phyloP scores from a whole-genome alignment of 495 filamentous ascomycete genomes.

The Neurospora sublineolata region DNA sequence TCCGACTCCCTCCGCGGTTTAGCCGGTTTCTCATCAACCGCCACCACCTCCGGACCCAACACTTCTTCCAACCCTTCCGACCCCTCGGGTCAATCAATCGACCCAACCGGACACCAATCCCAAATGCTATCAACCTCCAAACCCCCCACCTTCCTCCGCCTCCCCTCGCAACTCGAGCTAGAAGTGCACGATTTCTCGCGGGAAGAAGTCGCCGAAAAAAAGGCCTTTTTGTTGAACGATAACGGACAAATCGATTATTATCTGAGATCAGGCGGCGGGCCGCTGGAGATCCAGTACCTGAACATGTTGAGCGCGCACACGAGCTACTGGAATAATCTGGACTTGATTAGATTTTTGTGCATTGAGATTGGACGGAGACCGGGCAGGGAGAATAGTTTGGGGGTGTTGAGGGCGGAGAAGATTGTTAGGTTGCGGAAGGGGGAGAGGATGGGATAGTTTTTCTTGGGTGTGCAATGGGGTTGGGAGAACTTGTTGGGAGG shows the following conservation, averaged over 20 bases:
- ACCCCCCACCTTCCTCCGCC: conserved; percentile 39
- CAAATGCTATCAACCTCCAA: conserved; percentile 6
- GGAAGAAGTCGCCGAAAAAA: conserved; percentile 86
- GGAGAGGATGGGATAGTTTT: conserved; percentile 8
- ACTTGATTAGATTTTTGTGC: conserved; percentile 80
- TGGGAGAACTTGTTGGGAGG: neutral
- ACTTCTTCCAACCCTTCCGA: neutral
- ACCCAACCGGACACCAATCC: neutral
- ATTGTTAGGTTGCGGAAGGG: conserved; percentile 21
- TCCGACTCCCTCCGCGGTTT: conserved; percentile 51
- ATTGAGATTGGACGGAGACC: conserved; percentile 70
- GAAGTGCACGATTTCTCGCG: conserved; percentile 90
- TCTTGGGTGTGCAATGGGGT: neutral
- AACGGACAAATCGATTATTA: conserved; percentile 92
- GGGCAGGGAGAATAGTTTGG: conserved; percentile 55
- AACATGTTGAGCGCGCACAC: conserved; percentile 97
- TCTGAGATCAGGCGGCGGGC: conserved; percentile 64
- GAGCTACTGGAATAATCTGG: conserved; percentile 77
- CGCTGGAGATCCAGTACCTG: conserved; percentile 87
- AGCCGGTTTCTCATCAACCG: conserved; percentile 7
- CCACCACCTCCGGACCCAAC: conserved; percentile 2
- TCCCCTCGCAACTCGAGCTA: conserved; percentile 85
- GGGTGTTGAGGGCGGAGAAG: conserved; percentile 66
- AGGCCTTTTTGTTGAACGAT: conserved; percentile 80
- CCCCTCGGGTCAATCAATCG: neutral